Base-by-base conservation (phyloP, 257 asterid species). In the Solanum sitiens region DNA sequence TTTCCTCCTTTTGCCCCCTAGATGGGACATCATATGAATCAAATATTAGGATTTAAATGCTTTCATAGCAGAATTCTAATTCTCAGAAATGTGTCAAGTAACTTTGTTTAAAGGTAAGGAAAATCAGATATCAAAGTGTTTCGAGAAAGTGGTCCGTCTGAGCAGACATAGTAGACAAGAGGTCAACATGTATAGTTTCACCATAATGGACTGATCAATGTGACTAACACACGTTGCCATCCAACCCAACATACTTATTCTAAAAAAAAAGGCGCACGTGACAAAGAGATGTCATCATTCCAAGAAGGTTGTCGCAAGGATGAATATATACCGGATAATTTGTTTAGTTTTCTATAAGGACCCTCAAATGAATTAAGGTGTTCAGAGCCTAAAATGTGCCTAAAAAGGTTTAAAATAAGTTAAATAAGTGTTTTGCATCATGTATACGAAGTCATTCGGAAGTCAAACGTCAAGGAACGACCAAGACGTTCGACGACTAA, bases 321-420 rank as follows among this genome's bases (percentile, higher is more conserved):
- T 27, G 47, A 84, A 87, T 83, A 76, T 8, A 42, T 88, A 95
- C 98, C 96, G 35, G 96, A 98, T 70, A 95, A 91, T 84, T 95
- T 94, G 85, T 89, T 92, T 42, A 95, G 96, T 88, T 95, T 95
- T 86, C 98, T 91, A 27, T 27, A 27, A 27, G 30, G 30, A 27
- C 30, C 30, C 30, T 27, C 30, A 27, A 27, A 27, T 27, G 30
- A 27, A 27, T 27, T 27, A 27, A 27, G 30, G 30, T 27, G 30
- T 27, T 27, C 1, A 27, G 30, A 27, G 30, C 30, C 30, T 27
- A 27, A 27, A 27, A 27, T 27, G 30, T 27, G 30, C 30, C 30
- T 27, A 27, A 27, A 27, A 27, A 27, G 30, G 30, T 27, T 27
- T 27, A 27, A 27, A 27, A 27, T 27, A 27, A 27, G 30, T 27